Conservation (phyloP, 2,329 filamentous ascomycete genomes). For the Ophiosphaerella herpotricha region DNA sequence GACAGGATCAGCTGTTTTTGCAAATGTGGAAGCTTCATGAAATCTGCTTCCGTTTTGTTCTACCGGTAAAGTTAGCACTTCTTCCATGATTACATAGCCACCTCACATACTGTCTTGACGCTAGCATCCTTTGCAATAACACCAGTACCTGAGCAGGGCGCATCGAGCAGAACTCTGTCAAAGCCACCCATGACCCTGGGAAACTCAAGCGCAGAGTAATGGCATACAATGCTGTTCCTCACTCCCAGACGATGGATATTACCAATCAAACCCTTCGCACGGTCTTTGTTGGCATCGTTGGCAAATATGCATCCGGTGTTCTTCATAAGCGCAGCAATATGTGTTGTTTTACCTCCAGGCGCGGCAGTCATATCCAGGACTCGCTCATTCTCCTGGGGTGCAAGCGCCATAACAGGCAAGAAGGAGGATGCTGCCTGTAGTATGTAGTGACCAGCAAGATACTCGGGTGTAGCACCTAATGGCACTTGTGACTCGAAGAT, state of each 20-base stretch:
- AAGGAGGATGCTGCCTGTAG: constrained; percentile 96
- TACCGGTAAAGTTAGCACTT: not conserved
- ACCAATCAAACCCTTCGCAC: constrained; percentile 95
- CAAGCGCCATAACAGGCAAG: constrained; percentile 95
- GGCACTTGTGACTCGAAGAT: constrained; percentile 89
- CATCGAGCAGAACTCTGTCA: constrained; percentile 90
- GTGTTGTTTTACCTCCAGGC: constrained; percentile 93
- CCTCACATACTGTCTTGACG: constrained; percentile 71
- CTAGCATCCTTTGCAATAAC: constrained; percentile 96
- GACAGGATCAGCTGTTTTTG: constrained; percentile 93
- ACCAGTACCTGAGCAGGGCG: constrained; percentile 93
- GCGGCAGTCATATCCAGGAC: constrained; percentile 94
- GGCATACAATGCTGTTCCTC: constrained; percentile 92
- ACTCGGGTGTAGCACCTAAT: constrained; percentile 93
- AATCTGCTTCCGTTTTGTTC: constrained; percentile 95
- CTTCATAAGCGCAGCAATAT: constrained; percentile 95
- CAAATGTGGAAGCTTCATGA: constrained; percentile 87
- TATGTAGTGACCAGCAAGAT: constrained; percentile 96
- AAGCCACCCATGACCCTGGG: constrained; percentile 95
- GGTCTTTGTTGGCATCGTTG: constrained; percentile 92
- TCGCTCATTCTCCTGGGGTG: constrained; percentile 89
- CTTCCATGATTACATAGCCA: not conserved
- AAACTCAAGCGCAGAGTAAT: constrained; percentile 93
- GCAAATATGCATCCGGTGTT: constrained; percentile 96
- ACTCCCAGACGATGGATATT: constrained; percentile 91